Base-by-base conservation (phyloP, 2,329 filamentous ascomycete genomes). In the Incumbomyces lentus region DNA sequence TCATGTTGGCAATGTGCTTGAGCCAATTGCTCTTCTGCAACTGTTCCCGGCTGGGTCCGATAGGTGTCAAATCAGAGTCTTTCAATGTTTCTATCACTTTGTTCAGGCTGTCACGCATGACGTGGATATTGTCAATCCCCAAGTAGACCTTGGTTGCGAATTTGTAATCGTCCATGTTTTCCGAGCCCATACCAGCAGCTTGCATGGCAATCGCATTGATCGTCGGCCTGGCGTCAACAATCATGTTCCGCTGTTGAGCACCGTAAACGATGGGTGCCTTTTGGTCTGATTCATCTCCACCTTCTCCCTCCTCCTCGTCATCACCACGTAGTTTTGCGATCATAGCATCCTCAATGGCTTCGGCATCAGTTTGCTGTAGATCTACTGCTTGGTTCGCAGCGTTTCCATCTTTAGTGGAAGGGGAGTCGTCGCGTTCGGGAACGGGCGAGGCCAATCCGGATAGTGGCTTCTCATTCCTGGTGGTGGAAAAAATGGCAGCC, bases 151-250 rank as follows among this genome's bases (percentile, higher is more conserved):
- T 95, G 49, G 82, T 83, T 13, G 88, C 87, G 59, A 89, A 90
- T 51, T 84, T 86, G 68, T 98, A 98, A 65, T 95, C 84, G 54
- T 95, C 86, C 86, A 96, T 95, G 59, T 95, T 95, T 65, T 98
- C 92, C 0, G 90, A 95, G 2, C 92, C 92, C 62, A 89, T 81
- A 6, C 92, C 92, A 53, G 90, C 81, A 3, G 89, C 86, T 63
- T 95, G 89, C 76, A 95, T 96, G 6, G 88, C 88, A 55, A 89
- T 81, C 16, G 92, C 92, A 62, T 98, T 98, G 56, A 98, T 82
- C 2, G 84, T 92, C 13, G 92, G 92, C 38, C 92, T 80, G 37
- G 92, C 92, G 68, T 98, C 92, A 37, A 98, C 88, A 55, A 98
- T 98, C 49, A 96, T 69, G 60, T 96, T 98, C 52, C 80, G 80